Evolutionary conservation across 2,329 filamentous ascomycete genomes (phyloP), one percentile per base, ranked within the genome.

Genomic region (Colletotrichum karsti): DNA sequence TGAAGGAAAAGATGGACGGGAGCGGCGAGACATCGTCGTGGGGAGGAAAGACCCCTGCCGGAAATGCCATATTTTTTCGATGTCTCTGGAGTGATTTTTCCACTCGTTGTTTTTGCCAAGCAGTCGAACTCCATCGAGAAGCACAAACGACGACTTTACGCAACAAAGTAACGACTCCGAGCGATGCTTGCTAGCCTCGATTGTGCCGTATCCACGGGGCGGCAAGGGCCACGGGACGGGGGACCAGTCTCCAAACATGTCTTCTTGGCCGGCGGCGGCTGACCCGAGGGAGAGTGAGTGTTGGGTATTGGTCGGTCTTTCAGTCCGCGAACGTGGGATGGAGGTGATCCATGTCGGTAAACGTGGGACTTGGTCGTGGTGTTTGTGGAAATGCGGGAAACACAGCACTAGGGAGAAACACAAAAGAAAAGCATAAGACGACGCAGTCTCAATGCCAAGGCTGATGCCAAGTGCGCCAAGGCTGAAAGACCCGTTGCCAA

Each of bases 391-490:
- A 58, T 20, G 63, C 26, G 58, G 59, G 44, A 42, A 54, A 26
- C 33, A 3, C 7, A 33, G 30, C 18, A 33, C 20, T 15, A 46
- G 12, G 13, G 24, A 44, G 35, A 39, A 30, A 56, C 9, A 1
- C 24, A 48, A 41, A 65, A 42, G 35, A 30, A 35, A 35, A 66
- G 64, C 64, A 57, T 58, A 64, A 67, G 30, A 64, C 60, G 30
- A 67, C 65, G 60, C n/a, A 13, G 39, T 48, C 30, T n/a, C 20
- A 41, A 30, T 65, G 65, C 65, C 65, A 67, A 67, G 65, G 65
- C 65, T 67, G 65, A 64, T 65, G 64, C 64, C 64, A 67, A 67
- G 65, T 60, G 59, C 59, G 64, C 64, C 64, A 67, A 67, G 65
- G 65, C 65, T 67, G 65, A 67, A 13, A n/a, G 51, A 37, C 65